A percentile compares a stretch with the other conserved stretches of the same genome.
Conservation (phyloP, 331 rosid genomes). For the Dryas integrifolia region DNA sequence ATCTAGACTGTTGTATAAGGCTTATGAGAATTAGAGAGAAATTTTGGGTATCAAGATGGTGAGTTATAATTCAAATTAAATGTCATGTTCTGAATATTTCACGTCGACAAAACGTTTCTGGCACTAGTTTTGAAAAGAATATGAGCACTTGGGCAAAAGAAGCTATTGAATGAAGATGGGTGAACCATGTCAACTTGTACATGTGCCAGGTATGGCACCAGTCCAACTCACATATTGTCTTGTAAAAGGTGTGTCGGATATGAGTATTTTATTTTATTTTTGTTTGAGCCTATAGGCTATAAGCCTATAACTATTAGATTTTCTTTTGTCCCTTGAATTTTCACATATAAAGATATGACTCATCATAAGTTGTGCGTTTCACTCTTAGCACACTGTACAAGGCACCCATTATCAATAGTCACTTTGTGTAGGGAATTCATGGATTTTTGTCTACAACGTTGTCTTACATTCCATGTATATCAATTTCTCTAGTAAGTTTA, state of each 20-base stretch:
- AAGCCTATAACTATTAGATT: too few species aligned
- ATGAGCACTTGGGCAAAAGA: neutral
- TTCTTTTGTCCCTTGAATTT: too few species aligned
- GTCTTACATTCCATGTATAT: too few species aligned
- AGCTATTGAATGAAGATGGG: neutral
- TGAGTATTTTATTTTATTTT: neutral
- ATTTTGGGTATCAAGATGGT: neutral
- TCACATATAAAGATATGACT: neutral
- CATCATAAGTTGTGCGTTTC: neutral
- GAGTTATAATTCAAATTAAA: neutral
- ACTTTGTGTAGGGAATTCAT: too few species aligned
- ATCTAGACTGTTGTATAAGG: too few species aligned
- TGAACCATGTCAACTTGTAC: neutral
- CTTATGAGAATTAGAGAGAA: too few species aligned
- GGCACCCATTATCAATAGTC: too few species aligned
- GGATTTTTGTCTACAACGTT: too few species aligned
- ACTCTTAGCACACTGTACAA: neutral
- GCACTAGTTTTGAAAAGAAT: neutral
- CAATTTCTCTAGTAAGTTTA: too few species aligned
- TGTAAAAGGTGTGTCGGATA: neutral
- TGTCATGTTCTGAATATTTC: neutral
- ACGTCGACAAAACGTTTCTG: neutral
- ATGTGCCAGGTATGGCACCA: neutral
- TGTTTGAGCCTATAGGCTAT: neutral
- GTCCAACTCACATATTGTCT: too few species aligned